Evolutionary conservation across 768 basidiomycete genomes (phyloP).

Genomic region (Termitomyces titanicus): DNA sequence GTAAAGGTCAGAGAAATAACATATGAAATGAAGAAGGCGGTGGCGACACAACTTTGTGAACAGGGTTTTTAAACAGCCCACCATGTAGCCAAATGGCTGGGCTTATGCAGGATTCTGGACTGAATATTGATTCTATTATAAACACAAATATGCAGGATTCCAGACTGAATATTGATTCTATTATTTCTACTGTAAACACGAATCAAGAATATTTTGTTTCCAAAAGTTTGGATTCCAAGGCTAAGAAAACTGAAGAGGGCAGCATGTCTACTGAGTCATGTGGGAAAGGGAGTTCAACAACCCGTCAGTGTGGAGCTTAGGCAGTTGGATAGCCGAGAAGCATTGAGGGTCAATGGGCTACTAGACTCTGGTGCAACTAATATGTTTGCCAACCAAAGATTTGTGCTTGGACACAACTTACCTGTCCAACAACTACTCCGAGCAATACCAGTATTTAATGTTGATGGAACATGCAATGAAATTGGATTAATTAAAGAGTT

Average conservation of each 20-base stretch:
- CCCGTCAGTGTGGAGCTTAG: neutral
- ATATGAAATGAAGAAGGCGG: neutral
- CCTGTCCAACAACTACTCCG: neutral
- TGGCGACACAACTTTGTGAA: neutral
- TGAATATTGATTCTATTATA: neutral
- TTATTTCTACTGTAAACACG: neutral
- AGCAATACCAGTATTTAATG: neutral
- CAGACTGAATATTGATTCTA: neutral
- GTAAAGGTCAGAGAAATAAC: neutral
- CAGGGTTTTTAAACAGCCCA: conserved; percentile 6
- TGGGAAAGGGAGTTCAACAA: neutral
- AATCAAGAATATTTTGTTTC: neutral
- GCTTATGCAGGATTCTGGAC: neutral
- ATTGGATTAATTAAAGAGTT: neutral
- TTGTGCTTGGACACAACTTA: neutral
- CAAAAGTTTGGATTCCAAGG: neutral
- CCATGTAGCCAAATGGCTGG: neutral
- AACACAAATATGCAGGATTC: neutral
- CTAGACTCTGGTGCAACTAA: conserved; percentile 1
- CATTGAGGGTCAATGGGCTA: conserved; percentile 2
- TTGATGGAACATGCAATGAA: neutral
- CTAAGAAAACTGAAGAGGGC: neutral
- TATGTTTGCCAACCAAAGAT: neutral
- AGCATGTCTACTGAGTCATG: neutral
- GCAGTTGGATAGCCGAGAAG: neutral